A percentile compares a stretch with the other conserved stretches of the same genome.
These are phyloP conservation scores for Lophium mytilinum DNA, from an alignment of 495 filamentous ascomycete species.

Conservation along the genomic window DNA sequence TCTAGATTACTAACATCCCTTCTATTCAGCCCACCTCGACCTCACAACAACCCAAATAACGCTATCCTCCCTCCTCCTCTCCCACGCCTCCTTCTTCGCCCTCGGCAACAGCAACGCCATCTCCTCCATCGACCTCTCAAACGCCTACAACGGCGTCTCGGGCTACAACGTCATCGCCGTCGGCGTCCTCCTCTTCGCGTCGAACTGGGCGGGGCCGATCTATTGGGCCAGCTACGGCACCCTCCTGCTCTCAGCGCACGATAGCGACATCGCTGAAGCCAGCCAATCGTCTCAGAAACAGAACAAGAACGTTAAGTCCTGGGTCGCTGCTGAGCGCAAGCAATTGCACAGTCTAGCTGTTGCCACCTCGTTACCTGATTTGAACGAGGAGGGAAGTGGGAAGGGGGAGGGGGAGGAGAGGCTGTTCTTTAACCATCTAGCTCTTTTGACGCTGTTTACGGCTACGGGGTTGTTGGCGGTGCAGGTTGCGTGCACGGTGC, in stretches of 20 bases:
- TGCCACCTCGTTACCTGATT: too few relatives aligned
- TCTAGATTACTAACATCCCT: not conserved
- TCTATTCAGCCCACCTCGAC: slow-evolving; percentile 19
- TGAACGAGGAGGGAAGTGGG: not conserved
- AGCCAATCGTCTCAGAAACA: not conserved
- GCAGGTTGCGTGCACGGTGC: slow-evolving; percentile 77
- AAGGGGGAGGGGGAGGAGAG: not conserved
- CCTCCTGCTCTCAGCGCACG: slow-evolving; percentile 40
- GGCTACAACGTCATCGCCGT: slow-evolving; percentile 52
- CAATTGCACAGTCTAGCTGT: not conserved
- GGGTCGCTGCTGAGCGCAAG: not conserved
- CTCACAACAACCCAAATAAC: slow-evolving; percentile 20
- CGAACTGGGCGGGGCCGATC: slow-evolving; percentile 87
- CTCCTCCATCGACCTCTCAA: slow-evolving; percentile 57
- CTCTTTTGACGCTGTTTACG: slow-evolving; percentile 58
- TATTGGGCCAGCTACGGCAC: slow-evolving; percentile 67
- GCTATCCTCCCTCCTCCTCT: slow-evolving; percentile 26
- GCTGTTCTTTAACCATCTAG: slow-evolving; percentile 37
- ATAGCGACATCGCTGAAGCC: not conserved
- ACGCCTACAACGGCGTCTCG: slow-evolving; percentile 40
- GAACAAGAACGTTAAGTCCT: not conserved
- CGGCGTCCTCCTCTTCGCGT: slow-evolving; percentile 70
- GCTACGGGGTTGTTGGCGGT: slow-evolving; percentile 55
- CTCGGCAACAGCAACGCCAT: slow-evolving; percentile 88
- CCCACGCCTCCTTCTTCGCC: slow-evolving; percentile 69